A percentile compares a stretch with the other conserved stretches of the same genome.
These are phyloP conservation scores for Tothia fuscella DNA, from an alignment of 2,329 filamentous ascomycete genomes.

Conservation along the genomic window DNA sequence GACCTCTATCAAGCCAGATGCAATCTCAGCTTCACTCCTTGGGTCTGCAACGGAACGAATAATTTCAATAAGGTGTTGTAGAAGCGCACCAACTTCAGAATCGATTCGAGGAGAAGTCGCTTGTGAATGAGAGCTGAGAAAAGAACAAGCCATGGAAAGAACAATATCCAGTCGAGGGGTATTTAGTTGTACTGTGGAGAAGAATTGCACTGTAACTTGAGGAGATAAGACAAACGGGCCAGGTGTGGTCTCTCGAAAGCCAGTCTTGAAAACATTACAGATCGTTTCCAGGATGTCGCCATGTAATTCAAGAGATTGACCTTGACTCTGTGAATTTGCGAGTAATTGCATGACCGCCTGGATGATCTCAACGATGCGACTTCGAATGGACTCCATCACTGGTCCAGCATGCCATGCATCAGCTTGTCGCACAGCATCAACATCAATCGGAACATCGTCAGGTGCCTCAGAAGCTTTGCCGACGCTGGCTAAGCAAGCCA, in stretches of 20 bases:
- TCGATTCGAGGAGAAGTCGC: slow-evolving; percentile 30
- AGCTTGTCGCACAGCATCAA: slow-evolving; percentile 38
- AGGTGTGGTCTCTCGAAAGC: slow-evolving; percentile 61
- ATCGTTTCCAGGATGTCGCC: slow-evolving; percentile 60
- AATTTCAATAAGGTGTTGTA: slow-evolving; percentile 3
- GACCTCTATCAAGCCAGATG: slow-evolving; percentile 8
- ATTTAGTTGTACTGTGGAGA: slow-evolving; percentile 46
- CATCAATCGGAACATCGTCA: slow-evolving; percentile 53
- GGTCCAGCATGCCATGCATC: neutral
- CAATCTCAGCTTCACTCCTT: slow-evolving; percentile 10
- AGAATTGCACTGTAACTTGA: slow-evolving; percentile 51
- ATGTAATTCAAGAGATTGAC: slow-evolving; percentile 23
- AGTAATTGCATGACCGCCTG: slow-evolving; percentile 12
- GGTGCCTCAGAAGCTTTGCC: slow-evolving; percentile 61
- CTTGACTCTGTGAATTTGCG: neutral
- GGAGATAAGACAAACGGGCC: slow-evolving; percentile 69
- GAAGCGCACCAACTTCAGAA: slow-evolving; percentile 23
- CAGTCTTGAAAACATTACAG: slow-evolving; percentile 59
- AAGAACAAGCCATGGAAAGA: slow-evolving; percentile 51
- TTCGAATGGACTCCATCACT: neutral
- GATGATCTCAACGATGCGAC: slow-evolving; percentile 2
- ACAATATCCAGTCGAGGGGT: slow-evolving; percentile 44
- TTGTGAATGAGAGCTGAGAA: slow-evolving; percentile 44
- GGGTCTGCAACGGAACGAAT: slow-evolving; percentile 3
- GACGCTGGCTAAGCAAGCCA: slow-evolving; percentile 58